phyloP scores from a whole-genome alignment of 2,329 filamentous ascomycete genomes.

The Pyrenophora graminea region DNA sequence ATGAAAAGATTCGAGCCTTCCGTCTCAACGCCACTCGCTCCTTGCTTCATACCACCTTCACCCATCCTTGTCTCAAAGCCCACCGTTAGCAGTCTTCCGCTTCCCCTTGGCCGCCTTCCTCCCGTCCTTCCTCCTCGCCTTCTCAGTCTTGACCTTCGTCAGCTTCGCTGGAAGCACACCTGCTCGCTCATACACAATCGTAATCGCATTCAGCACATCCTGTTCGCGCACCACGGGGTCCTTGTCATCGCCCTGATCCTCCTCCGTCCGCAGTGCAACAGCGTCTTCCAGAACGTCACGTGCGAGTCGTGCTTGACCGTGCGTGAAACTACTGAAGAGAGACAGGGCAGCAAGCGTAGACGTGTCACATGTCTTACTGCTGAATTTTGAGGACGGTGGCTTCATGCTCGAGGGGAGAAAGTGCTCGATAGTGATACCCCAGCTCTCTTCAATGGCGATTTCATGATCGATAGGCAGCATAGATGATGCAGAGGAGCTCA shows the following conservation, averaged over 20 bases:
- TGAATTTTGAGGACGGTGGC: neutral
- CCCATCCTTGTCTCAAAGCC: neutral
- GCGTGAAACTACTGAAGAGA: constrained; percentile 9
- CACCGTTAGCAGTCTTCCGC: neutral
- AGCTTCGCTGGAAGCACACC: constrained; percentile 9
- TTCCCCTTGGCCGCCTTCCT: constrained; percentile 5
- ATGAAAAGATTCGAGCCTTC: no score
- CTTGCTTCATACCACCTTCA: no score
- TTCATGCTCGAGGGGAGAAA: constrained; percentile 5
- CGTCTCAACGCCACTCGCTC: no score
- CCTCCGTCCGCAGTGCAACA: constrained; percentile 1
- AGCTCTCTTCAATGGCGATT: constrained; percentile 5
- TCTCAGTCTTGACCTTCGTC: constrained; percentile 12
- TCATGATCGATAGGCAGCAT: neutral
- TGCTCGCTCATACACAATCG: constrained; percentile 13
- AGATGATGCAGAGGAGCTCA: neutral
- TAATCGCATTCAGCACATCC: constrained; percentile 14
- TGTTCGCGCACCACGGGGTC: neutral
- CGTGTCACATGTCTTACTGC: neutral
- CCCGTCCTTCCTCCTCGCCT: constrained; percentile 9
- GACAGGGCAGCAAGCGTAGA: neutral
- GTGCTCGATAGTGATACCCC: constrained; percentile 2
- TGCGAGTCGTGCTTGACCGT: constrained; percentile 11
- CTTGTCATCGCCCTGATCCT: constrained; percentile 3
- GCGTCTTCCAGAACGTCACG: constrained; percentile 8